phyloP scores from a whole-genome alignment of 257 asterid genomes.

The Solanum microdontum region DNA sequence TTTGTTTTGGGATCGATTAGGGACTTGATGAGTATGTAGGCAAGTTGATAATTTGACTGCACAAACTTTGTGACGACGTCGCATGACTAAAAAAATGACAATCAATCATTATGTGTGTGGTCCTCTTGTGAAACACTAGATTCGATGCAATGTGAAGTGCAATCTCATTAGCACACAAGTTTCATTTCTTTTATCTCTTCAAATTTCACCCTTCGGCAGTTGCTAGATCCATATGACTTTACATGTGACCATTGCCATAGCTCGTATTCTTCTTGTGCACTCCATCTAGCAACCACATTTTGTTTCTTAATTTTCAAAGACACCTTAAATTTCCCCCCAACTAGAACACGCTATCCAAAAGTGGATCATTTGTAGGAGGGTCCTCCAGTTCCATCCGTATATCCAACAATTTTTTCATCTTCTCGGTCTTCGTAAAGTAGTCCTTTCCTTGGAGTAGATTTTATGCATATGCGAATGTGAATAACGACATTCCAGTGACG shows the following conservation, averaged over 20 bases:
- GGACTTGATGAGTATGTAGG: not conserved
- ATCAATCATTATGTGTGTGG: not conserved
- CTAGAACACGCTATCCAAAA: not conserved
- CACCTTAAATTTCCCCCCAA: not conserved
- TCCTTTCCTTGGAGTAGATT: not conserved
- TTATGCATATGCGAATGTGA: not conserved
- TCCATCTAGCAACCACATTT: not conserved
- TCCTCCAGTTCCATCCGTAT: not conserved
- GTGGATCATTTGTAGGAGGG: not conserved
- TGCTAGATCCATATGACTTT: not conserved
- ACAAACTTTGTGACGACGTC: not conserved
- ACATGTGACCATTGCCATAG: not conserved
- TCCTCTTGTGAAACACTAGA: not conserved
- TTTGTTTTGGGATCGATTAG: not conserved
- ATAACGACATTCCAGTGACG: not conserved
- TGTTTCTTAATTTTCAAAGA: not conserved
- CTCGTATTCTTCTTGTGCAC: not conserved
- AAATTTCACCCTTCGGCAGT: not conserved
- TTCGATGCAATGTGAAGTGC: not conserved
- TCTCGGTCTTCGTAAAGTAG: not conserved
- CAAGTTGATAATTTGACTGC: not conserved
- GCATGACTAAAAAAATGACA: not conserved
- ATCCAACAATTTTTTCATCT: not conserved
- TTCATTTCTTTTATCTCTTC: not conserved
- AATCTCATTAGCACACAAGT: not conserved